These are phyloP conservation scores for Solanum gracilifrons DNA, from an alignment of 257 asterid species.

Conservation along the genomic window DNA sequence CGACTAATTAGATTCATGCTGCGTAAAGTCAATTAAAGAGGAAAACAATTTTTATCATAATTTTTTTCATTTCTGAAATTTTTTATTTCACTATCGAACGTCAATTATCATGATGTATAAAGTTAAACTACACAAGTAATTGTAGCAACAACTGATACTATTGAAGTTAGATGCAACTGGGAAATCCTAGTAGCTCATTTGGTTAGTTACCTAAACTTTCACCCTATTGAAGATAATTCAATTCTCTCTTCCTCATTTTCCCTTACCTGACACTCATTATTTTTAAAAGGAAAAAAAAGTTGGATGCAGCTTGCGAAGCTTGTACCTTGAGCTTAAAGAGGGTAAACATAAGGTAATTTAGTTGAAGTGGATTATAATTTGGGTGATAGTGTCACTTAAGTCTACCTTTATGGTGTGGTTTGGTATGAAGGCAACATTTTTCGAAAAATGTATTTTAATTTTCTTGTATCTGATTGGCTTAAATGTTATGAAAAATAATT, in stretches of 20 bases:
- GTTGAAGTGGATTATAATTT: not conserved
- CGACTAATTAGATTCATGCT: not conserved
- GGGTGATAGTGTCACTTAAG: not conserved
- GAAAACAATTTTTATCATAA: not conserved
- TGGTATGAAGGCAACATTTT: not conserved
- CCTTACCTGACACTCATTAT: not conserved
- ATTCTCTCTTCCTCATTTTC: not conserved
- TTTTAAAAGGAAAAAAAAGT: not conserved
- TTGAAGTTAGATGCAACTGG: not conserved
- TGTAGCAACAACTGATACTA: not conserved
- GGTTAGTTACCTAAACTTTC: not conserved
- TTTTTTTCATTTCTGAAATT: not conserved
- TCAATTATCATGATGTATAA: not conserved
- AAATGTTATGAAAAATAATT: not conserved
- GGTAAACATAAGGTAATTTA: not conserved
- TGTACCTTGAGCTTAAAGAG: not conserved
- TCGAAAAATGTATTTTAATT: not conserved
- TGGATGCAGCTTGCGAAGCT: not conserved
- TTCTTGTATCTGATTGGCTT: not conserved
- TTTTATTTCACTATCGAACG: not conserved
- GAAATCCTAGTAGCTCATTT: not conserved
- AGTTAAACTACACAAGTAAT: not conserved
- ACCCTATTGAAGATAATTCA: not conserved
- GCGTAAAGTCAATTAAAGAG: not conserved
- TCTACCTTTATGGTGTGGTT: not conserved